Evolutionary conservation across 1,284 basidiomycete genomes (phyloP), one percentile per base, ranked within the genome.

Genomic region (Lignosus rhinocerotis): DNA sequence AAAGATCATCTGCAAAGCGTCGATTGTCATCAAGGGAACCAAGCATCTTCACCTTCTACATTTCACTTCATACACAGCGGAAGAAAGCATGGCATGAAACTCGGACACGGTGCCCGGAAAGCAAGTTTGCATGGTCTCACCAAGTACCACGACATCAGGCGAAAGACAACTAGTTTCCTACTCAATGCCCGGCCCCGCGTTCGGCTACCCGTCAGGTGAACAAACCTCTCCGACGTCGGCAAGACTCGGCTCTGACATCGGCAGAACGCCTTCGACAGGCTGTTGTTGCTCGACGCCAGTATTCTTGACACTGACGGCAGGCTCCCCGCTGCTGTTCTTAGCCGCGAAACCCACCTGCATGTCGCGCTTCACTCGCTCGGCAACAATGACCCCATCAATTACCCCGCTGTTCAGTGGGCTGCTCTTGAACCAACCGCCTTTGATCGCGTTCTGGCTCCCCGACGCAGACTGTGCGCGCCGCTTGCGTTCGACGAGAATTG

Each of bases 391-490:
- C 1, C 79, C 78, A 6, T 62, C 69, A 45, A 73, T 66, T 54
- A 79, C 75, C 6, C 56, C 59, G 14, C 76, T 78, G 31, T 74
- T 78, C 21, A 80, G 67, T 46, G 85, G 87, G 68, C 82, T 87
- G 67, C 87, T 90, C 81, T 90, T 89, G 73, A 89, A 90, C 63
- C 80, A 76, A 53, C 73, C 75, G n/a, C 79, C 84, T 69, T 81
- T 86, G 62, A 64, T 66, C n/a, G 51, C 68, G 38, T 62, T 49
- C 51, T 65, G 60, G 21, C 56, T 60, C 21, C 67, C 56, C 34
- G 67, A 58, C 47, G 72, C 69, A 17, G 70, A 68, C 10, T 65
- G 70, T 1, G 75, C 69, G 49, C 78, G 75, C 38, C 78, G 77
- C 56, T 81, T 85, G 63, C 86, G 78, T 51, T 87, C 85, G 53